Base-by-base conservation (phyloP, 2,329 filamentous ascomycete genomes). In the Keithomyces neogunnii region DNA sequence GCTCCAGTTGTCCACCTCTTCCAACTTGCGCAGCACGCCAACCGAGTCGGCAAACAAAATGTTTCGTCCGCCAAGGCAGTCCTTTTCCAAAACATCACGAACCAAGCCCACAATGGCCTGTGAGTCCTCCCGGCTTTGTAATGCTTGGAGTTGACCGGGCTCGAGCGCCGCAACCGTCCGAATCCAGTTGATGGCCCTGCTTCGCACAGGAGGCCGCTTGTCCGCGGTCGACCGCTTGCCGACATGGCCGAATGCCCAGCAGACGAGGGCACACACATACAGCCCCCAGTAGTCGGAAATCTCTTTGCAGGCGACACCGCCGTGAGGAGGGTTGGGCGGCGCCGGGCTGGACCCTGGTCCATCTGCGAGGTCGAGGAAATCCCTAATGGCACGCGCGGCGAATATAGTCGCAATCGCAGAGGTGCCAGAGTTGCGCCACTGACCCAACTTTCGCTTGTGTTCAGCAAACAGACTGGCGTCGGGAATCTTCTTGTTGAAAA, bases 221-320 rank as follows among this genome's bases (percentile, higher is more conserved):
- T 44, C 55, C 40, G 47, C 53, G 13, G 50, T 57, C 46, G 51
- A 54, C 46, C 56, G 53, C 53, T 56, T 61, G 38, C 57, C 56
- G 7, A 55, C 53, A 51, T 76, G 67, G 2, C 73, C 71, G 56
- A 75, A 78, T 1, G 78, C 77, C 80, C 80, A 84, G 66, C 76
- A 81, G 56, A 83, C 76, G 47, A 84, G 69, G 6, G 76, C 69
- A 55, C 77, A 81, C 6, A 77, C 73, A 58, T 82, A 82, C 47
- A 81, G 59, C 33, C 68, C 73, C 77, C 77, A 81, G 58, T 76
- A 79, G 55, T 77, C 71, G 2, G 72, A 73, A 42, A 80, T 66
- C 49, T 74, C 70, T 19, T 55, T 60, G 51, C 65, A 62, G 6
- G 45, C 38, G 8, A 30, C 48, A 42, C 52, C 40, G 44, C 51